These are phyloP conservation scores for Fistulinella prunicolor DNA, from an alignment of 768 basidiomycete species.

Conservation along the genomic window DNA sequence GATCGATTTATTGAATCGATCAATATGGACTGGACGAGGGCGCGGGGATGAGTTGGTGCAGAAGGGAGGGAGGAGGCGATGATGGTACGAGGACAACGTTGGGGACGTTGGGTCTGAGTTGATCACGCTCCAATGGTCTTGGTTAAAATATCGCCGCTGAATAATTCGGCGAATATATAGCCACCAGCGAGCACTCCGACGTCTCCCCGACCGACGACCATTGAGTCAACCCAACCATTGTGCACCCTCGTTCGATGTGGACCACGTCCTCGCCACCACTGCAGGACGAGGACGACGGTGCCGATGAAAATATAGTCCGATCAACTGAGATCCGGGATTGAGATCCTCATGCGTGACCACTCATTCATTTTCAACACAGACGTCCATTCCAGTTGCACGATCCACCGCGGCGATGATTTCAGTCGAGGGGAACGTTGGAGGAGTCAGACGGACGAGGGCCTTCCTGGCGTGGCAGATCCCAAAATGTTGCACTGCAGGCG, in stretches of 20 bases:
- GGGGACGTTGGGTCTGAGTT: constrained; percentile 24
- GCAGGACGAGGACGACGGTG: constrained; percentile 19
- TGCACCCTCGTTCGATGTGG: too few relatives aligned
- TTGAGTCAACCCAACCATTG: too few relatives aligned
- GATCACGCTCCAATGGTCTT: constrained; percentile 10
- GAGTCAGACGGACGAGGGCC: too few relatives aligned
- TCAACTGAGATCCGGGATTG: constrained; percentile 27
- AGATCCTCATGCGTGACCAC: constrained; percentile 18
- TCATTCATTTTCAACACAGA: background rate
- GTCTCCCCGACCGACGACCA: too few relatives aligned
- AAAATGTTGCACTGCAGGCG: too few relatives aligned
- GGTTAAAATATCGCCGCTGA: constrained; percentile 28
- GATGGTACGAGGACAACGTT: too few relatives aligned
- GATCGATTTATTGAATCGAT: constrained; percentile 17
- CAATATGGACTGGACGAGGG: constrained; percentile 2
- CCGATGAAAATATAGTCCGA: constrained; percentile 24
- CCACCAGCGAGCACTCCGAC: constrained; percentile 1
- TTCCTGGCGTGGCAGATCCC: too few relatives aligned
- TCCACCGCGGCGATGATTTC: constrained; percentile 4
- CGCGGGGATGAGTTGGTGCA: constrained; percentile 3
- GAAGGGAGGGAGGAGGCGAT: too few relatives aligned
- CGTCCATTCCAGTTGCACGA: background rate
- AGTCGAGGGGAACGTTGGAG: background rate
- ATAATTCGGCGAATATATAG: constrained; percentile 14
- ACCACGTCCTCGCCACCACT: background rate